Evolutionary conservation across 805 yeast species (phyloP).

Genomic region (Teunomyces stri): DNA sequence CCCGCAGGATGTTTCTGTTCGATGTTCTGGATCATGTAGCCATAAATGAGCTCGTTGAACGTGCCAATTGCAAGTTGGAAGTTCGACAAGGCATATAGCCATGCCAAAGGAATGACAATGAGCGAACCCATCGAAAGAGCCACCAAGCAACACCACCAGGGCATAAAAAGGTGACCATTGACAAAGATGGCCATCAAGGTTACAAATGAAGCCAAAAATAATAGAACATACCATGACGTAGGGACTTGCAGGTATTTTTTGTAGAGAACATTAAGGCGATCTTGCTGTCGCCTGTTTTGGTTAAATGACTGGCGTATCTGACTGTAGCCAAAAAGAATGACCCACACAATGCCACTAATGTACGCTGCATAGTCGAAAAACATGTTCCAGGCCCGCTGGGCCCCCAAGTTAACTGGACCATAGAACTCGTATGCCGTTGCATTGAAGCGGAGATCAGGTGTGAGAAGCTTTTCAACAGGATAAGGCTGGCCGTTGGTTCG

Average conservation of each 20-base stretch:
- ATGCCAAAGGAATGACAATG: conserved; percentile 48
- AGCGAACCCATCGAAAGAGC: conserved; percentile 44
- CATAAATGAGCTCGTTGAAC: conserved; percentile 49
- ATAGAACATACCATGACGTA: conserved; percentile 35
- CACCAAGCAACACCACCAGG: conserved; percentile 44
- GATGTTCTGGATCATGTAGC: conserved; percentile 40
- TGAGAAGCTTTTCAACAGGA: conserved; percentile 42
- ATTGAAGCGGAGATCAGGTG: conserved; percentile 39
- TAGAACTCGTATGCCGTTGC: conserved; percentile 42
- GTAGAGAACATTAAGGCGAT: conserved; percentile 43
- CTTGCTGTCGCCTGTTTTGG: conserved; percentile 16
- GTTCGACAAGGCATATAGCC: conserved; percentile 49
- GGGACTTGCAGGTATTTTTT: conserved; percentile 44
- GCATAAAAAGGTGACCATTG: conserved; percentile 35
- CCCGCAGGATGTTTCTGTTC: conserved; percentile 44
- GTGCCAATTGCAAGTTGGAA: conserved; percentile 54
- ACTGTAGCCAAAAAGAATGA: conserved; percentile 35
- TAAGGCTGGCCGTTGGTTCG: conserved; percentile 36
- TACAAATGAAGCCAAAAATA: conserved; percentile 37
- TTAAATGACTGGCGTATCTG: conserved; percentile 18
- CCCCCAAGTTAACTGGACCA: conserved; percentile 48
- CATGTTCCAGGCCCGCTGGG: conserved; percentile 50
- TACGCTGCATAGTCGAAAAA: conserved; percentile 55
- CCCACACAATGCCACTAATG: conserved; percentile 48
- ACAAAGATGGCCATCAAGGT: conserved; percentile 32